Evolutionary conservation across 163 green algal species (phyloP).

Genomic region (Scenedesmus sp.): DNA sequence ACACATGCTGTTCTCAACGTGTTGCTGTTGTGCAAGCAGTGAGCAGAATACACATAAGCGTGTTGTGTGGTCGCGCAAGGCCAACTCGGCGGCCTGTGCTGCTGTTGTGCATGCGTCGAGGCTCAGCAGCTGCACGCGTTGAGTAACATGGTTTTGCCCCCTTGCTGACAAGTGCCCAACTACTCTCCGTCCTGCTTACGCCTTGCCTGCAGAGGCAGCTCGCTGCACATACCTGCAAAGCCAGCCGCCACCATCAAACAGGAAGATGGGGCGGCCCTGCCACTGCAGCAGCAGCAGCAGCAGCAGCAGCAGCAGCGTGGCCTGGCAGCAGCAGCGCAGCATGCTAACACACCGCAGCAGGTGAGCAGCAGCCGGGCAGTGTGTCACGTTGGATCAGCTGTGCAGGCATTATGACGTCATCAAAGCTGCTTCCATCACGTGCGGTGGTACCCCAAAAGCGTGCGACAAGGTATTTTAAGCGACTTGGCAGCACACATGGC

Average conservation of each 20-base stretch:
- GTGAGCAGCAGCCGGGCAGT: neutral
- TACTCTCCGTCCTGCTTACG: neutral
- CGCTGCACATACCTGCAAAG: neutral
- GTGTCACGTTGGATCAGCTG: neutral
- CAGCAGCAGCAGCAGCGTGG: constrained; percentile 12
- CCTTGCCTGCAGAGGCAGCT: neutral
- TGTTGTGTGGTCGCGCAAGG: too few relatives aligned
- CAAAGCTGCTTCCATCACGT: too few relatives aligned
- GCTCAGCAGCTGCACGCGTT: too few relatives aligned
- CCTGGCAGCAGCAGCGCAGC: neutral
- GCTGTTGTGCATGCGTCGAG: neutral
- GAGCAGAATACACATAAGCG: too few relatives aligned
- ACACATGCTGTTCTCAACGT: too few relatives aligned
- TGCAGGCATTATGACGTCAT: neutral
- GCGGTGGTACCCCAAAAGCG: too few relatives aligned
- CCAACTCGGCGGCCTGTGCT: neutral
- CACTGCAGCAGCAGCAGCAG: neutral
- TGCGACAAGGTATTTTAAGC: too few relatives aligned
- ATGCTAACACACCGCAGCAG: neutral
- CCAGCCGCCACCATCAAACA: neutral
- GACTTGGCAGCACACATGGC: too few relatives aligned
- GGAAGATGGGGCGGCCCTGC: neutral
- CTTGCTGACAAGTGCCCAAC: too few relatives aligned
- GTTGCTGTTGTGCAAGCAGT: too few relatives aligned
- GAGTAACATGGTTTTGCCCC: neutral